Percentiles rank a stretch among this genome's conserved stretches.
These are phyloP conservation scores for Lecanicillium sp. DNA, from an alignment of 2,329 filamentous ascomycete species.

Conservation along the genomic window DNA sequence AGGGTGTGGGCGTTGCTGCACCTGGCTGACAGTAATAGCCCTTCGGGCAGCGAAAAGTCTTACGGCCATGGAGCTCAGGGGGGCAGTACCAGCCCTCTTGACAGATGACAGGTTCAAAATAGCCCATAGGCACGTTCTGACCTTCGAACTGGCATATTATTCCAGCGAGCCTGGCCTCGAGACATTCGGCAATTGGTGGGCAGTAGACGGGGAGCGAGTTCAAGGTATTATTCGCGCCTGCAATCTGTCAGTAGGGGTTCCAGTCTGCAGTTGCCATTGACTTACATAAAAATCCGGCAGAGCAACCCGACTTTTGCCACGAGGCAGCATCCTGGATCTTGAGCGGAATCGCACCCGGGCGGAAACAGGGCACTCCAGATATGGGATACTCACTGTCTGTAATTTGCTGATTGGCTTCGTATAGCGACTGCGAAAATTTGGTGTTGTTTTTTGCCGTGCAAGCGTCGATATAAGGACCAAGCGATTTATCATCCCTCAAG, in stretches of 20 bases:
- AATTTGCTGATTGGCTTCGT: conserved; percentile 25
- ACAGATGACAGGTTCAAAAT: conserved; percentile 47
- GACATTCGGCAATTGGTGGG: conserved; percentile 33
- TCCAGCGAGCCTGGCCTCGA: conserved; percentile 30
- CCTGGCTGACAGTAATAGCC: conserved; percentile 48
- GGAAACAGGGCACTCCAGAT: conserved; percentile 35
- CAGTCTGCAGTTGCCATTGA: not conserved
- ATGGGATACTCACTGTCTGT: conserved; percentile 24
- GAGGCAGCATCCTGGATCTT: conserved; percentile 31
- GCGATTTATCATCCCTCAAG: conserved; percentile 17
- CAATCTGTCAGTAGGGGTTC: conserved; percentile 9
- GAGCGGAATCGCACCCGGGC: conserved; percentile 33
- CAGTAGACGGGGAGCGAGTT: conserved; percentile 42
- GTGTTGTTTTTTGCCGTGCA: conserved; percentile 38
- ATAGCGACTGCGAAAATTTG: conserved; percentile 36
- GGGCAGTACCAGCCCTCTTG: conserved; percentile 45
- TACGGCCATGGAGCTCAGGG: conserved; percentile 24
- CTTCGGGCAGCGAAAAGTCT: conserved; percentile 37
- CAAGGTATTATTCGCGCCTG: conserved; percentile 39
- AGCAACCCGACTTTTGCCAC: conserved; percentile 34
- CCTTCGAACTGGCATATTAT: conserved; percentile 27
- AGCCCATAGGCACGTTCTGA: conserved; percentile 36
- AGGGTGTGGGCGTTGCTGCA: conserved; percentile 40
- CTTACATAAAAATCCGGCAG: conserved; percentile 38
- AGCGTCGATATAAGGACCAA: conserved; percentile 32